Evolutionary conservation across 345 rosid species (phyloP).

Genomic region (Arabis hirsuta): DNA sequence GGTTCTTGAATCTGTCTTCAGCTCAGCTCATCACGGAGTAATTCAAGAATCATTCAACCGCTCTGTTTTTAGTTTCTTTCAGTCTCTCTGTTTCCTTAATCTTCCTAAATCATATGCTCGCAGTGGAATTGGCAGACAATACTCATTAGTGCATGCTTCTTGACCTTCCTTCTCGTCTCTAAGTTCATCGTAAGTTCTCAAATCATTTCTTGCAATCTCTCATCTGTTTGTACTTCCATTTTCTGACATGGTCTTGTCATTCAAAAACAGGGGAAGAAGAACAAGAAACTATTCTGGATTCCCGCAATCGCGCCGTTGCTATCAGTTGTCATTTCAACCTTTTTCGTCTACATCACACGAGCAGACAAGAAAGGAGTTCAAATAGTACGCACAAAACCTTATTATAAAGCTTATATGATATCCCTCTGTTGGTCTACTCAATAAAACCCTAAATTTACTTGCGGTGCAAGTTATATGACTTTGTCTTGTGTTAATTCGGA

Average conservation of each 20-base stretch:
- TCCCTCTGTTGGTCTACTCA: not conserved
- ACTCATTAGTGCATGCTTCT: slow-evolving; percentile 66
- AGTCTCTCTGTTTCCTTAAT: not conserved
- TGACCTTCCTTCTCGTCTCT: slow-evolving; percentile 70
- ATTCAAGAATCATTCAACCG: not conserved
- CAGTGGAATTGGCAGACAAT: slow-evolving; percentile 99
- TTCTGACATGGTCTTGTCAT: slow-evolving; percentile 8
- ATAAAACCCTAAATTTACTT: not conserved
- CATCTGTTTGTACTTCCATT: not conserved
- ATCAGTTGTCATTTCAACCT: slow-evolving; percentile 76
- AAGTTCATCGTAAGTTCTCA: slow-evolving; percentile 66
- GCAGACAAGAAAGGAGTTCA: slow-evolving; percentile 84
- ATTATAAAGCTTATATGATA: not conserved
- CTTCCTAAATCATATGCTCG: slow-evolving; percentile 24
- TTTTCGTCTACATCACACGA: slow-evolving; percentile 73
- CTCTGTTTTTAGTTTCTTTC: slow-evolving; percentile 7
- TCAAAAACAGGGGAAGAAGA: slow-evolving; percentile 74
- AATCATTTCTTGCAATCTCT: slow-evolving; percentile 2
- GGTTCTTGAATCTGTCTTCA: slow-evolving; percentile 43
- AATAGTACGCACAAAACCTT: slow-evolving; percentile 55
- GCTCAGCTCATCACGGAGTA: slow-evolving; percentile 46
- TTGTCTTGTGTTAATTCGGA: slow-evolving; percentile 5
- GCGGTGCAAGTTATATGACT: not conserved
- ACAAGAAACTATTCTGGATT: slow-evolving; percentile 80
- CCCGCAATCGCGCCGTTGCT: slow-evolving; percentile 85